Evolutionary conservation across 1,284 basidiomycete genomes (phyloP), one percentile per base, ranked within the genome.

Genomic region (Macrocybe sp.): DNA sequence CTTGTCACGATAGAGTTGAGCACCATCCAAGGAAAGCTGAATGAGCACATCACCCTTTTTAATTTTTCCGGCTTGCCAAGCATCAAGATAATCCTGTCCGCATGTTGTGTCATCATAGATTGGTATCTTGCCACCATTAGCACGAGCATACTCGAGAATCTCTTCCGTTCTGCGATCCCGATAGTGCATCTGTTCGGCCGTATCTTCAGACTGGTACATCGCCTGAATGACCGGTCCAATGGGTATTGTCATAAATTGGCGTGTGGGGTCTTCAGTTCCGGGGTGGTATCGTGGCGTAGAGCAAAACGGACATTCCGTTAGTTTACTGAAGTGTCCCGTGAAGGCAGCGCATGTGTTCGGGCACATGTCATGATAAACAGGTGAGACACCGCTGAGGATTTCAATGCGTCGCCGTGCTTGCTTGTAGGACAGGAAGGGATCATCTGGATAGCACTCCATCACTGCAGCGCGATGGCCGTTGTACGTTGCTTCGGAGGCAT

Each of bases 281-380:
- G 41, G 41, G 11, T 53, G 45, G 43, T 60, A 61, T 0, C 50
- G 54, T 1, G 51, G 48, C 32, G 62, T 29, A 0, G 45, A 12
- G 40, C 65, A 69, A 7, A 43, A 29, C 2, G 33, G 44, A 39
- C 59, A 61, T 0, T 11, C 12, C 3, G 64, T 49, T 1, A 61
- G 53, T 3, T 59, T 41, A 0, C 33, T 28, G 37, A 53, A 64
- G 6, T 62, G 61, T 2, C 67, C 66, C 28, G 64, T 66, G 45
- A 53, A 71, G 4, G 62, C 65, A 33, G 59, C 36, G 46, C 67
- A 71, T 4, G 56, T 57, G 6, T 65, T 59, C 9, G 53, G 46
- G 41, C 68, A 68, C 64, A 67, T 69, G 46, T 69, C 62, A 39
- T 56, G n/a, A 1, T 37, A 7, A 7, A 65, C 36, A 3, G 61